Evolutionary conservation across 257 asterid species (phyloP).

Genomic region (Solanum virginianum): DNA sequence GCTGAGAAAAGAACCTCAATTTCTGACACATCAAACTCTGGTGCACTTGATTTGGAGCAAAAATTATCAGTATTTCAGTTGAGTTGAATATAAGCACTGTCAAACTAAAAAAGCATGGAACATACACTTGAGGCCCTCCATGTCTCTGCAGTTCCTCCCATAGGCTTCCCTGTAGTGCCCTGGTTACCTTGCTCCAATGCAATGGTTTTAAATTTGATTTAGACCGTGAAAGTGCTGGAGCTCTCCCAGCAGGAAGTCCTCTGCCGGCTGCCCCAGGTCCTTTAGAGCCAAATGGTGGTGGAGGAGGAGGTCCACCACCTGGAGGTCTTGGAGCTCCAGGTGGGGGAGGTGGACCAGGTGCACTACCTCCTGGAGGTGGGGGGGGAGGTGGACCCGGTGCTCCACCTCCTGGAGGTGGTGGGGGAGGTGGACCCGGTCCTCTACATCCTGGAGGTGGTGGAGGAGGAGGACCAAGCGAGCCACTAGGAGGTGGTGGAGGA

Average conservation of each 20-base stretch:
- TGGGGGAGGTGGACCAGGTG: conserved; percentile 30
- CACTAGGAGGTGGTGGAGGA: conserved; percentile 15
- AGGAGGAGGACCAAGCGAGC: conserved; percentile 2
- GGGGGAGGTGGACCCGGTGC: conserved; percentile 24
- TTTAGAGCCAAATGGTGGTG: conserved; percentile 42
- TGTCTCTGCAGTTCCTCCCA: conserved; percentile 95
- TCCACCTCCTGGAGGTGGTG: conserved; percentile 3
- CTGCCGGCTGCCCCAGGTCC: conserved; percentile 57
- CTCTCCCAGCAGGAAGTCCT: conserved; percentile 18
- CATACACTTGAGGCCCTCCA: conserved; percentile 81
- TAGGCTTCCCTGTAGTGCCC: conserved; percentile 94
- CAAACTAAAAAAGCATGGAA: neutral
- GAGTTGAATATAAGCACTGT: neutral
- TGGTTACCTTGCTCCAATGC: conserved; percentile 98
- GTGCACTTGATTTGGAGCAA: conserved; percentile 42
- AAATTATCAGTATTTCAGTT: conserved; percentile 11
- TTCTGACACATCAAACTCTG: conserved; percentile 93
- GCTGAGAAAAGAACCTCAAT: conserved; percentile 93
- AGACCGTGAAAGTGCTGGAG: conserved; percentile 31
- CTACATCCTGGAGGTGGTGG: conserved; percentile 11
- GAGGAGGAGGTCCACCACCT: conserved; percentile 36
- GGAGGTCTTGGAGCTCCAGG: conserved; percentile 34
- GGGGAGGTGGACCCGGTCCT: neutral
- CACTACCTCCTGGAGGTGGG: conserved; percentile 19
- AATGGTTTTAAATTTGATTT: conserved; percentile 86